Base-by-base conservation (phyloP, 2,329 filamentous ascomycete genomes). In the Juglanconis sp. region DNA sequence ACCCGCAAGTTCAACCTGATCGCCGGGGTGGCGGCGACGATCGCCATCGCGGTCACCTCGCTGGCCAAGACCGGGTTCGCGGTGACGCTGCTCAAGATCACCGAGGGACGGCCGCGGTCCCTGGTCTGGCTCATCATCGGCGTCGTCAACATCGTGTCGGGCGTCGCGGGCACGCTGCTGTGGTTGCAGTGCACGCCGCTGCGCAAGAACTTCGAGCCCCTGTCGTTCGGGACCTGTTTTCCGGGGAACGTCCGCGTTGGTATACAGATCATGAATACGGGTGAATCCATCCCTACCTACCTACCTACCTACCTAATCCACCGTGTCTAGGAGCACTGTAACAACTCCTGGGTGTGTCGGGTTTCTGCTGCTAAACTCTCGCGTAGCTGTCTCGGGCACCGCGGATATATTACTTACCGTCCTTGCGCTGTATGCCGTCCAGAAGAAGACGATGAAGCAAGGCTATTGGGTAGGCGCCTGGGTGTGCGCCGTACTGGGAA, bases 171-270 rank as follows among this genome's bases (percentile, higher is more conserved):
- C 2, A 42, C 52, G 15, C 36, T 58, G 4, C 49, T 58, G 4
- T 58, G 56, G 56, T 5, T 58, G 9, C 50, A 53, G 15, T 58
- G 56, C 11, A 53, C 56, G 10, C 56, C 56, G 3, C 51, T 58
- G 31, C 42, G 56, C 31, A 58, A 58, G 34, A 58, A 53, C 13
- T 58, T 42, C 32, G 56, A 58, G 7, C 24, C 1, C 9, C 11
- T 44, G 15, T 4, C 35, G 4, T 47, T 38, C 5, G 56, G 56
- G 10, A 53, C 42, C 17, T 58, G 56, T 13, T 58, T 50, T 42
- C 13, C 56, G 15, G 34, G 47, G 8, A 11, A 4, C 9, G 50
- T 53, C 5, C 56, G 10, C 10, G 56, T 58, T 5, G 56, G 38
- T 9, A 31, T 58, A 11, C 56, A 36, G 8, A 53, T 58, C 56